These are phyloP conservation scores for Colletotrichum paranaense DNA, from an alignment of 2,329 filamentous ascomycete genomes.

Conservation along the genomic window DNA sequence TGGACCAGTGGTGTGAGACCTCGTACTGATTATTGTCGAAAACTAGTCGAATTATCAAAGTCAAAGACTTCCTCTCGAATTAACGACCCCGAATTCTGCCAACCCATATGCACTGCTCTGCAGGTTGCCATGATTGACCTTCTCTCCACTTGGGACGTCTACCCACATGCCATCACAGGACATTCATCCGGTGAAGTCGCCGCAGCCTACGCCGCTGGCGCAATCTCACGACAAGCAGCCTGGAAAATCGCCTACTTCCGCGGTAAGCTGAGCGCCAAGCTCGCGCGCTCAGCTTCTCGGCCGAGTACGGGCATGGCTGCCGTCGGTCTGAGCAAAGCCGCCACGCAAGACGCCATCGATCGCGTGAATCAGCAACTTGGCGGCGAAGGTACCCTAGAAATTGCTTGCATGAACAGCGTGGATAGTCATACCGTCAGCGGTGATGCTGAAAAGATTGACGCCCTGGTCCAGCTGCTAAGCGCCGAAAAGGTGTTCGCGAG, in stretches of 20 bases:
- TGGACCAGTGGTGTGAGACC: neutral
- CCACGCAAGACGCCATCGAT: conserved; percentile 38
- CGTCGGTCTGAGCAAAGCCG: conserved; percentile 46
- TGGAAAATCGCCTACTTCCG: conserved; percentile 63
- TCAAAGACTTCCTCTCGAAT: conserved; percentile 47
- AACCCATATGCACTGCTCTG: conserved; percentile 57
- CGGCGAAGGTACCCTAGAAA: conserved; percentile 40
- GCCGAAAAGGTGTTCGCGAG: conserved; percentile 55
- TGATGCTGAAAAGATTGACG: conserved; percentile 39
- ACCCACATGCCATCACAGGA: conserved; percentile 52
- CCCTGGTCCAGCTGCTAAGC: conserved; percentile 45
- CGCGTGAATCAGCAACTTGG: conserved; percentile 40
- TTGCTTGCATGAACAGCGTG: conserved; percentile 65
- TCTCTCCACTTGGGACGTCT: conserved; percentile 54
- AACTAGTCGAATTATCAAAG: conserved; percentile 36
- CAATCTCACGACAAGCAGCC: conserved; percentile 52
- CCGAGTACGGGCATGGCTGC: conserved; percentile 51
- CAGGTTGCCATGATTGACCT: conserved; percentile 60
- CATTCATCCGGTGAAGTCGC: conserved; percentile 62
- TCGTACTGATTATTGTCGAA: neutral
- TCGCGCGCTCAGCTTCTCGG: conserved; percentile 46
- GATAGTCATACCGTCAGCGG: conserved; percentile 61
- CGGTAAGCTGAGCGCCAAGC: conserved; percentile 44
- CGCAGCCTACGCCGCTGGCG: conserved; percentile 55
- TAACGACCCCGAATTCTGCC: conserved; percentile 53